phyloP scores from a whole-genome alignment of 2,329 filamentous ascomycete genomes.

The Penicillium verrucosum region DNA sequence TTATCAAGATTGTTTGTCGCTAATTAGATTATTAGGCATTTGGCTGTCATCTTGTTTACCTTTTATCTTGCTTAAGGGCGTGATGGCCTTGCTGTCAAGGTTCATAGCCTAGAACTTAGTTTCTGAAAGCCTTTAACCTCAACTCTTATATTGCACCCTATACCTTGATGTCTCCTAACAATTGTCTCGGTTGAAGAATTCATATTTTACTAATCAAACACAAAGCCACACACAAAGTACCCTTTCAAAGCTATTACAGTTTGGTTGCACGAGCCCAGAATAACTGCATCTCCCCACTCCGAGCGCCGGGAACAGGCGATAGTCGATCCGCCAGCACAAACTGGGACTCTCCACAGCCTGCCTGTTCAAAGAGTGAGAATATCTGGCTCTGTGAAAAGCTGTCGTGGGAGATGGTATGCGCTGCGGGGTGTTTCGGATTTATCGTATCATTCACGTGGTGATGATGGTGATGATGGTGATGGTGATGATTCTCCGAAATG shows the following conservation, averaged over 20 bases:
- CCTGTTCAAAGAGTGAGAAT: neutral
- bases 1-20: no score
- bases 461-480: neutral
- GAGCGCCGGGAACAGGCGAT: neutral
- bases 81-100: no score
- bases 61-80: no score
- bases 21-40: no score
- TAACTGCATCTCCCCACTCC: neutral
- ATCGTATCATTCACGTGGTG: neutral
- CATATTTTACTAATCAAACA: no score
- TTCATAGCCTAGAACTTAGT: no score
- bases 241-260: neutral
- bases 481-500: neutral
- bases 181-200: no score
- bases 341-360: neutral
- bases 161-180: no score
- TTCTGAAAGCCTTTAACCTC: no score
- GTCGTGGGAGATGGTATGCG: slow-evolving; percentile 1
- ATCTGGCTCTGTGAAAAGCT: neutral
- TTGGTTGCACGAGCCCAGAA: slow-evolving; percentile 1
- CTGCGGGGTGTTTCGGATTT: neutral
- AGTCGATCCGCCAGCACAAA: neutral
- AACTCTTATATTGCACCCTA: no score
- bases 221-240: no score
- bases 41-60: no score